A percentile compares a stretch with the other conserved stretches of the same genome.
phyloP scores from a whole-genome alignment of 345 rosid species.

The Passiflora organensis region DNA sequence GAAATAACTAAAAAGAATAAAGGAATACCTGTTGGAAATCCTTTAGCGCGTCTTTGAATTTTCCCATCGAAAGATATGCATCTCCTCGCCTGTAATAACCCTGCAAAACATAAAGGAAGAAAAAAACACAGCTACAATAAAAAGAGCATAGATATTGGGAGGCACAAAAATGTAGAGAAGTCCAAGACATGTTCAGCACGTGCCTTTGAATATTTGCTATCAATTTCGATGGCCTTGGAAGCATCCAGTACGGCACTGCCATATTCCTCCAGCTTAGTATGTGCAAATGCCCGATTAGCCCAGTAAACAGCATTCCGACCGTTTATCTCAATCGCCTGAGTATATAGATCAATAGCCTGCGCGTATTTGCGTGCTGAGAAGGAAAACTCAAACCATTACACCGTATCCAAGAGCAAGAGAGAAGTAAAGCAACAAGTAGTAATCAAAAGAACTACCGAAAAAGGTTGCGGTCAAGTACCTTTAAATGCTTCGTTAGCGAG shows the following conservation, averaged over 20 bases:
- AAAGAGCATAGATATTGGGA: background rate
- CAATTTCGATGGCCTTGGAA: constrained; percentile 79
- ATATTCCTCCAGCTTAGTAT: constrained; percentile 89
- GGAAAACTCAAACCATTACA: constrained; percentile 15
- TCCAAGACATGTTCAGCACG: too few species aligned
- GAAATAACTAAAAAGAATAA: background rate
- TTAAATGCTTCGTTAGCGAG: constrained; percentile 54
- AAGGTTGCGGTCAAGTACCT: constrained; percentile 24
- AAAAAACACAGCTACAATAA: background rate
- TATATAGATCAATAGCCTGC: constrained; percentile 75
- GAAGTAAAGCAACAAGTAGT: too few species aligned
- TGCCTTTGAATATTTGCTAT: constrained; percentile 80
- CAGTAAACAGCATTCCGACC: constrained; percentile 79
- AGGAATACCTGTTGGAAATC: constrained; percentile 85
- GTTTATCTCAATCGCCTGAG: constrained; percentile 71
- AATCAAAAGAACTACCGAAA: background rate
- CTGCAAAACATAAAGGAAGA: too few species aligned
- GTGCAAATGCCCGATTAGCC: constrained; percentile 96
- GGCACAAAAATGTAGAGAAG: too few species aligned
- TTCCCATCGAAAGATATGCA: constrained; percentile 93
- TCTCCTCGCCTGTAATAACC: constrained; percentile 97
- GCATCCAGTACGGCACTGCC: constrained; percentile 97
- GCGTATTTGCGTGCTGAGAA: constrained; percentile 65
- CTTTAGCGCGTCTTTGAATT: constrained; percentile 90
- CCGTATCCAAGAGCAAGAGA: background rate